Evolutionary conservation across 352 stramenopile genomes (phyloP), one percentile per base, ranked within the genome.

Genomic region (Phytophthora niederhauseri): DNA sequence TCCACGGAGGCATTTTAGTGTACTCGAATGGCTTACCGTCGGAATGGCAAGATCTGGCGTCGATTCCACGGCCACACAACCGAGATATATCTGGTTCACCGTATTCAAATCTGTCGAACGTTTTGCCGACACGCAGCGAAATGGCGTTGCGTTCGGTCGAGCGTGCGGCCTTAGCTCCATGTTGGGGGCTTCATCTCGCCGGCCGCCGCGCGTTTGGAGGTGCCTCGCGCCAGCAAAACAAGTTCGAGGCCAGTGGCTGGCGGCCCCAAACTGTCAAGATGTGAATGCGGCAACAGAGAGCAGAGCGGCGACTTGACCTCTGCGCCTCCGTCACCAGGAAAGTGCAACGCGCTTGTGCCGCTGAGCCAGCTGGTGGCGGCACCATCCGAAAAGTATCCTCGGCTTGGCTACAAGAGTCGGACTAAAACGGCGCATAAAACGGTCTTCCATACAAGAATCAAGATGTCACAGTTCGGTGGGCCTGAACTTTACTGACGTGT

Each of bases 401-500:
- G 9, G 57, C 11, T 52, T 38, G 45, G 30, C 46, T 26, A 12
- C 70, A 75, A 36, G 19, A 61, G 34, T 58, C 50, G 43, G 59
- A n/a, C 24, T 41, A 28, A 28, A 51, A 24, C 17, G 15, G 14
- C 9, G 55, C 49, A 30, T n/a, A 72, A 64, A 75, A 38, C 28
- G 20, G 14, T 30, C 31, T 31, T 28, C 5, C 28, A 66, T 75
- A 75, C 68, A 65, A 69, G 61, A 4, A 9, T 11, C 26, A 68
- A 75, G 43, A 68, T 58, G 11, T 56, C 41, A 20, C 6, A 46
- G 56, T 64, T 76, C 64, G 64, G 57, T 72, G 57, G 22, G 51
- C 63, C 58, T 57, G 45, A 38, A 75, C 51, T 75, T 64, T 75
- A 72, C 63, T 38, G 34, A 54, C 53, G 52, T 17, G 20, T 64